phyloP scores from a whole-genome alignment of 371 early-diverging fungal species.

The Sporodiniella umbellata region DNA sequence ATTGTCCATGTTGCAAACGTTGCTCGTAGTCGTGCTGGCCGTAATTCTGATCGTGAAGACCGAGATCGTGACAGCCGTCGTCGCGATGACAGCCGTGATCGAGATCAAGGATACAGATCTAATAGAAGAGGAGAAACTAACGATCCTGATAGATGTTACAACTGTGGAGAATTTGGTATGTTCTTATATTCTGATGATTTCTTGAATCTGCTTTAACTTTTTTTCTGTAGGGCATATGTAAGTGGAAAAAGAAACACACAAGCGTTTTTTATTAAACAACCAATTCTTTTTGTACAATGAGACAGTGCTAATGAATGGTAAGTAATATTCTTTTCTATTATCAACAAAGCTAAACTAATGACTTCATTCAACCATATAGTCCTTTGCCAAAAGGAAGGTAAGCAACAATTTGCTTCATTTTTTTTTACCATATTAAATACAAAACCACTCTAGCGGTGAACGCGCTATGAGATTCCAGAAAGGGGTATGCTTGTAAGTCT shows the following conservation, averaged over 20 bases:
- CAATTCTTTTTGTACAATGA: neutral
- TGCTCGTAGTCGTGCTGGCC: slow-evolving; percentile 19
- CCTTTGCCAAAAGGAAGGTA: slow-evolving; percentile 42
- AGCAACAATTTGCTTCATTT: too few relatives aligned
- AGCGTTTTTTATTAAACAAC: neutral
- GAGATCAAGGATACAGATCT: neutral
- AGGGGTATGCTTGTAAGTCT: slow-evolving; percentile 41
- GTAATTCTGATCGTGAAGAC: slow-evolving; percentile 6
- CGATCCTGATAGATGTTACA: slow-evolving; percentile 36
- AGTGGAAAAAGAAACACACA: slow-evolving; percentile 3
- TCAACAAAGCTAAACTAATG: neutral
- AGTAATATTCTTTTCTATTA: slow-evolving; percentile 2
- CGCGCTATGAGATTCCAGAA: slow-evolving; percentile 42
- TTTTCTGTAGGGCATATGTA: slow-evolving; percentile 39
- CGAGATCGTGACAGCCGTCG: slow-evolving; percentile 5
- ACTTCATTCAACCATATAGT: slow-evolving; percentile 14
- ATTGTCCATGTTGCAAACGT: slow-evolving; percentile 30
- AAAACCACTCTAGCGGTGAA: slow-evolving; percentile 34
- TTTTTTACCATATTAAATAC: too few relatives aligned
- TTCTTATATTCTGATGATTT: neutral
- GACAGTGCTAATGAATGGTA: slow-evolving; percentile 41
- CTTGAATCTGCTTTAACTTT: too few relatives aligned
- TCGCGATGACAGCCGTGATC: slow-evolving; percentile 10
- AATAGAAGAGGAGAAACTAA: slow-evolving; percentile 4
- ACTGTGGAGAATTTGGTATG: slow-evolving; percentile 42